Conservation (phyloP, 495 filamentous ascomycete species). For the Neurospora cerealis region DNA sequence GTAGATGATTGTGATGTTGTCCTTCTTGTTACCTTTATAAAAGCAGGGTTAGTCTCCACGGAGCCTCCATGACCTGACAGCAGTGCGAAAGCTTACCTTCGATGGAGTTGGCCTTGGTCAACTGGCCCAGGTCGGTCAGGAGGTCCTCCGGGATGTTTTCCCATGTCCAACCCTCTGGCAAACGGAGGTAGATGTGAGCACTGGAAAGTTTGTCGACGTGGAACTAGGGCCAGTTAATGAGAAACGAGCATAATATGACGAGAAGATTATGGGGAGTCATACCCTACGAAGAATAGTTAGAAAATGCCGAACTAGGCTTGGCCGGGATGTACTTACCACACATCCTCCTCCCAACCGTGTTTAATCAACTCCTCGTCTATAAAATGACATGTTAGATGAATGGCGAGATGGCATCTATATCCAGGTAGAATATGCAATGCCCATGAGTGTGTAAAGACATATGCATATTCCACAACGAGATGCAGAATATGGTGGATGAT, state of each 20-base stretch:
- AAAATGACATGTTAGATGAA: slow-evolving; percentile 10
- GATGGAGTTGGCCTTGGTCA: slow-evolving; percentile 98
- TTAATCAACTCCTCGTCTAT: slow-evolving; percentile 94
- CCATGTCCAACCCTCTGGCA: slow-evolving; percentile 76
- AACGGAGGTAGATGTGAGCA: slow-evolving; percentile 88
- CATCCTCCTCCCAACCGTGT: slow-evolving; percentile 85
- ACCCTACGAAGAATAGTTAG: not conserved
- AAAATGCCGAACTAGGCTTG: not conserved
- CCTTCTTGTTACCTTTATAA: slow-evolving; percentile 81
- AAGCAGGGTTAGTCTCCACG: not conserved
- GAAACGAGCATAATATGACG: not conserved
- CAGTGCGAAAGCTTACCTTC: slow-evolving; percentile 50
- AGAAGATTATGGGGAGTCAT: not conserved
- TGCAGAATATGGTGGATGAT: not conserved
- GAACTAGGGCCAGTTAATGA: slow-evolving; percentile 47
- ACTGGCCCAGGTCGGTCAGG: slow-evolving; percentile 77
- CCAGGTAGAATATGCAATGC: not conserved
- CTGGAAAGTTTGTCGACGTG: slow-evolving; percentile 96
- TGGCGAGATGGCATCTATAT: no score
- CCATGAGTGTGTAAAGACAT: not conserved
- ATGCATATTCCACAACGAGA: not conserved
- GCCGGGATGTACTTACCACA: slow-evolving; percentile 56
- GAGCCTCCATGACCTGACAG: not conserved
- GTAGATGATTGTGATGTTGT: slow-evolving; percentile 92
- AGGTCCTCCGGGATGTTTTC: slow-evolving; percentile 67